These are phyloP conservation scores for Leccinum aurantiacum DNA, from an alignment of 768 basidiomycete genomes.

Conservation along the genomic window DNA sequence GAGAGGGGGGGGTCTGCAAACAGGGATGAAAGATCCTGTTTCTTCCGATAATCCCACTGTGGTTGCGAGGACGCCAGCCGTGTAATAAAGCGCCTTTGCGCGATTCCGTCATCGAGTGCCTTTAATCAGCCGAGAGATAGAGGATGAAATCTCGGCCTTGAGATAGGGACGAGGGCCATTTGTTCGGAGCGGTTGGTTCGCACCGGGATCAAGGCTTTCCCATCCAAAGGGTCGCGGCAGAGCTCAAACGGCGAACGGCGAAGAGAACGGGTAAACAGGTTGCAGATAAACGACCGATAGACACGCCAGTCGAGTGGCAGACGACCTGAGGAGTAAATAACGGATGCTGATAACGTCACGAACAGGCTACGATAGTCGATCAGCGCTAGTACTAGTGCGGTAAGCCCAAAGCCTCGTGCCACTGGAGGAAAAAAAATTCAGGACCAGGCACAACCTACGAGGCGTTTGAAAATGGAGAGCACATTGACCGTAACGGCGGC, in stretches of 20 bases:
- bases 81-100: slow-evolving; percentile 1
- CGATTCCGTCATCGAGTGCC: slow-evolving; percentile 13
- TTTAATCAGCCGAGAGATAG: neutral
- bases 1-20: neutral
- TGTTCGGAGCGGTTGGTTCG: slow-evolving; percentile 13
- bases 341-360: neutral
- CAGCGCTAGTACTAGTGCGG: neutral
- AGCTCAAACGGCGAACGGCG: neutral
- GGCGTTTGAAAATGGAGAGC: neutral
- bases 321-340: neutral
- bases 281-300: neutral
- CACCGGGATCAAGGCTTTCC: slow-evolving; percentile 15
- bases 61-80: slow-evolving; percentile 11
- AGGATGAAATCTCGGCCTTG: slow-evolving; percentile 2
- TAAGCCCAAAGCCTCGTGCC: neutral
- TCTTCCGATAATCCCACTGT: slow-evolving; percentile 4
- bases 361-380: neutral
- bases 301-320: neutral
- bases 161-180: neutral
- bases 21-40: neutral
- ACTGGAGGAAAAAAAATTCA: slow-evolving; percentile 1
- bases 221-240: slow-evolving; percentile 22
- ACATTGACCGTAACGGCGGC: slow-evolving; percentile 14
- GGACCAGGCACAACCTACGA: slow-evolving; percentile 17
- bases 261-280: neutral